Conservation (phyloP, 176 grass and related monocot species). For the Raddia distichophylla region DNA sequence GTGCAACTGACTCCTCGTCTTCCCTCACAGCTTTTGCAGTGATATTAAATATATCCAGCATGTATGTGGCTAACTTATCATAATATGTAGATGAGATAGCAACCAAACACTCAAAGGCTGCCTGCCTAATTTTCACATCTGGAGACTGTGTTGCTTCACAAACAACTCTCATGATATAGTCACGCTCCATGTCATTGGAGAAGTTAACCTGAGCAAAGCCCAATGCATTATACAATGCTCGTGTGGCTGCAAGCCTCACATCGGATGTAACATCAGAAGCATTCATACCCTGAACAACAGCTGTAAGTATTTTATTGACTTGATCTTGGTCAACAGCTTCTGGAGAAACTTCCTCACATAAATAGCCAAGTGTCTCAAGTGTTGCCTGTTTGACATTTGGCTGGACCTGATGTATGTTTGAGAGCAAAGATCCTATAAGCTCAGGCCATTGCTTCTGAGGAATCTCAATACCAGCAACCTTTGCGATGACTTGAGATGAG, state of each 20-base stretch:
- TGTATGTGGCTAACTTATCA: slow-evolving; percentile 70
- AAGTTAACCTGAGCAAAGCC: slow-evolving; percentile 83
- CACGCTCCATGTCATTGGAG: slow-evolving; percentile 90
- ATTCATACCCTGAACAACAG: slow-evolving; percentile 93
- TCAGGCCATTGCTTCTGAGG: slow-evolving; percentile 87
- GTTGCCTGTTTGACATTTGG: slow-evolving; percentile 78
- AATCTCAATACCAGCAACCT: slow-evolving; percentile 81
- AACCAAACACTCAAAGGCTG: slow-evolving; percentile 85
- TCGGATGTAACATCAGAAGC: slow-evolving; percentile 73
- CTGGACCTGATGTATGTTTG: slow-evolving; percentile 80
- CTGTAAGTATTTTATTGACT: slow-evolving; percentile 90
- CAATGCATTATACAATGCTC: slow-evolving; percentile 84
- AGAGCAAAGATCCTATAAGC: slow-evolving; percentile 67
- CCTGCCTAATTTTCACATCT: slow-evolving; percentile 81
- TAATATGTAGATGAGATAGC: slow-evolving; percentile 87
- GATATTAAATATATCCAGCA: slow-evolving; percentile 84
- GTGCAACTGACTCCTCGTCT: slow-evolving; percentile 90
- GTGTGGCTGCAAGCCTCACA: slow-evolving; percentile 74
- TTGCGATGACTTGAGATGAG: slow-evolving; percentile 82
- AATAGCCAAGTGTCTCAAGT: slow-evolving; percentile 78
- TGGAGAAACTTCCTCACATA: slow-evolving; percentile 83
- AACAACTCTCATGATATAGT: slow-evolving; percentile 87
- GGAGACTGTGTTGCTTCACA: slow-evolving; percentile 70
- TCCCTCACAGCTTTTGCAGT: slow-evolving; percentile 83
- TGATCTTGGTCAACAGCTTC: slow-evolving; percentile 78